Evolutionary conservation across 129 eudicot species (phyloP).

Genomic region (Dittrichia graveolens): DNA sequence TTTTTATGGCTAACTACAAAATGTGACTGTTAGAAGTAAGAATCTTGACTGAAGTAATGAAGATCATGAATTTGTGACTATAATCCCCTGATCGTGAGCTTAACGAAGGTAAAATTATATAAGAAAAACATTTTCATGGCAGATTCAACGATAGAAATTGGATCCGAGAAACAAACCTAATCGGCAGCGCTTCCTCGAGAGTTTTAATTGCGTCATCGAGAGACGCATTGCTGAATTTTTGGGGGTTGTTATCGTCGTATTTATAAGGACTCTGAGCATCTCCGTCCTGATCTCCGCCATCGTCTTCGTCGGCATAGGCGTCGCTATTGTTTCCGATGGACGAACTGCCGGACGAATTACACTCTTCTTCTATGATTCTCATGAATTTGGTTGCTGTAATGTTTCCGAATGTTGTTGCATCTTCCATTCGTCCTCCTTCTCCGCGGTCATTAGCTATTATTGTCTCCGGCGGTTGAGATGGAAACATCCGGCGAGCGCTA

Average conservation of each 20-base stretch:
- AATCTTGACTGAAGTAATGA: not conserved
- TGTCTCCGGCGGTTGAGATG: constrained; percentile 19
- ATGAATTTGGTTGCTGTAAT: constrained; percentile 2
- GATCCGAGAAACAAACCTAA: constrained; percentile 19
- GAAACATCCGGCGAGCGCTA: not conserved
- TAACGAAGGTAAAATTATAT: not conserved
- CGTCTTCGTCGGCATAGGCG: constrained; percentile 17
- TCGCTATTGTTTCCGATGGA: constrained; percentile 36
- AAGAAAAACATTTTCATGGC: not conserved
- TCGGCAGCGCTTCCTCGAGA: constrained; percentile 33
- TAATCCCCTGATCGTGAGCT: not conserved
- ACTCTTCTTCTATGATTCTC: constrained; percentile 29
- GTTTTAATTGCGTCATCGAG: constrained; percentile 31
- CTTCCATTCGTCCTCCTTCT: too few species aligned
- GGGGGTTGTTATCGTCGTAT: not conserved
- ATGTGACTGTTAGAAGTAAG: not conserved
- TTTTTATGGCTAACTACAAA: not conserved
- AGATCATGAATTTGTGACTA: constrained; percentile 6
- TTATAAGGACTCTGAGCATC: constrained; percentile 29
- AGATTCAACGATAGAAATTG: not conserved
- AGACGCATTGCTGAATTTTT: constrained; percentile 18
- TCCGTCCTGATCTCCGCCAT: not conserved
- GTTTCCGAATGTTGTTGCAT: too few species aligned
- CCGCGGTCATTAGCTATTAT: not conserved
- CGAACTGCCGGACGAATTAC: constrained; percentile 31